Base-by-base conservation (phyloP, 805 yeast species). In the Saccharomycopsis fermentans region DNA sequence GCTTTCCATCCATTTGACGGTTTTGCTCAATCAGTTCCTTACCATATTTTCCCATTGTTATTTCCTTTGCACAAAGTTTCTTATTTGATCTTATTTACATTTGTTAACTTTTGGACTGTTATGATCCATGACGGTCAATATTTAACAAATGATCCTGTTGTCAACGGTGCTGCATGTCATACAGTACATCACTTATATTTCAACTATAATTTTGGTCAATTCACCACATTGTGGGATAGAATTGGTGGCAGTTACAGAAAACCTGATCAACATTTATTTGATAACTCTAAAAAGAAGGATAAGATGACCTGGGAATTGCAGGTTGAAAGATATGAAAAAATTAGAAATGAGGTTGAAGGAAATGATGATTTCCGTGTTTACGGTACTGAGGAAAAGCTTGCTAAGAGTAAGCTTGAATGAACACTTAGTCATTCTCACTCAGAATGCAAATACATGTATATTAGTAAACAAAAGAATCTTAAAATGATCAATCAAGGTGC, bases 1-100 rank as follows among this genome's bases (percentile, higher is more conserved):
- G 97, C 98, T 27, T 94, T 94, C 90, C 96, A 94, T 73, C 98
- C 99, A 14, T 87, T 94, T 56, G 99, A 94, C 67, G 99, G 99
- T 43, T 94, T 87, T 76, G 76, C 82, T 60, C 99, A 94, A 77
- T 86, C 96, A 39, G 70, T 94, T 63, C 97, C 99, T 14, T 94
- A 94, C 75, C 99, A 94, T 71, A 65, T 90, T 60, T 94, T 80
- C 74, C 98, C 98, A 61, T 81, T 94, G 71, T 60, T 94, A 34
- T 88, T 94, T 83, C 98, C 98, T 51, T 79, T 94, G 65, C 91
- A 94, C 75, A 94, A 91, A 74, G 74, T 88, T 27, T 81, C 88
- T 24, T 94, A 92, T 71, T 78, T 94, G 68, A 65, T 82, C 17
- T 76, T 94, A 63, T 94, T 94, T 76, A 83, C 92, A 0, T 86